Evolutionary conservation across 306 rosid genomes (phyloP), one percentile per base, ranked within the genome.

Genomic region (Quercus bicolor): DNA sequence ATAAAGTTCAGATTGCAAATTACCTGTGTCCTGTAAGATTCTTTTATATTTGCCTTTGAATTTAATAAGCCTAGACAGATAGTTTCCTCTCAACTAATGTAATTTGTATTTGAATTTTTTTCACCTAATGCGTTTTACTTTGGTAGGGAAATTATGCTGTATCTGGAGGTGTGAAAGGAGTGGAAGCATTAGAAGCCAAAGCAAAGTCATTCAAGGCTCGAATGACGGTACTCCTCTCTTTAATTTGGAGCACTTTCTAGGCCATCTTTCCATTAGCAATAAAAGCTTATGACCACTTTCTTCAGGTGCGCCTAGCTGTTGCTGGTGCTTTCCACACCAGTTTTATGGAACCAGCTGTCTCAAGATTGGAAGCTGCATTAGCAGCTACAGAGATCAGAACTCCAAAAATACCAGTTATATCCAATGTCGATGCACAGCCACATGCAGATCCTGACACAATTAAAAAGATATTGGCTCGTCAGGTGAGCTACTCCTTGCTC

Each of bases 121-220:
- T 5, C 56, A 75, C 34, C 73, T 26, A 48, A 73, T 79, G 77
- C 59, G 11, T 69, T 74, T 64, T 74, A n/a, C 65, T 51, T 29
- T 80, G 68, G 70, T 79, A 96, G 99, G 99, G 99, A 65, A 93
- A 96, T 82, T 96, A 96, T 81, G 99, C 94, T 43, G 98, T 96
- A 5, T 96, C 99, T 54, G 99, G 99, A 57, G 99, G 99, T 73
- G n/a, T 93, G 82, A 91, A 89, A 84, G 99, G 99, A 84, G 79
- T 96, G 34, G 98, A 96, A 89, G 90, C 57, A 31, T 84, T 96
- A 37, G 99, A 96, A 85, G 87, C 98, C 79, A 96, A 91, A 87
- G 99, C 99, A 60, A 96, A 96, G 82, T 96, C 98, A 65, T 96
- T 96, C 90, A 93, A 96, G 89, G 99, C 99, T 83, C 92, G 99